These are phyloP conservation scores for Zea luxurians DNA, from an alignment of 176 grass and related monocot species.

Conservation along the genomic window DNA sequence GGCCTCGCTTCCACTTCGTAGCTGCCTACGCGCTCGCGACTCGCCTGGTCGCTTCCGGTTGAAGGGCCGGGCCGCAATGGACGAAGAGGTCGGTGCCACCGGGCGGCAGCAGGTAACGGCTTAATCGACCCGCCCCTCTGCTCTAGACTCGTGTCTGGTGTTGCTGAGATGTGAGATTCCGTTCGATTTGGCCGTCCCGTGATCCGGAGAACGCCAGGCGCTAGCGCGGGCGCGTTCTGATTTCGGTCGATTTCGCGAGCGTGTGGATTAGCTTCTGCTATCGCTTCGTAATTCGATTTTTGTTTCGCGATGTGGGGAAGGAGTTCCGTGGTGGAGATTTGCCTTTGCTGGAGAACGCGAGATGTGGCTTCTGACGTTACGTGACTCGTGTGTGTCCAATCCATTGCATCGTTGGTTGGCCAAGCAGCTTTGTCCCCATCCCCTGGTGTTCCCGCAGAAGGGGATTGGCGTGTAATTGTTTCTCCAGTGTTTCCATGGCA, in stretches of 20 bases:
- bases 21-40: neutral
- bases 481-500: too few species aligned
- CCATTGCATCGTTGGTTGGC: neutral
- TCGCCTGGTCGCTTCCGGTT: slow-evolving; percentile 1
- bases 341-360: neutral
- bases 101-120: slow-evolving; percentile 42
- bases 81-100: slow-evolving; percentile 45
- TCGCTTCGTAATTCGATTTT: neutral
- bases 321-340: neutral
- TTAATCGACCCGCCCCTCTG: neutral
- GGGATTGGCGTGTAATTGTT: too few species aligned
- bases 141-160: neutral
- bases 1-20: too few species aligned
- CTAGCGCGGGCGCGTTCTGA: neutral
- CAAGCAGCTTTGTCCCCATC: too few species aligned
- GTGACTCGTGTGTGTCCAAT: neutral
- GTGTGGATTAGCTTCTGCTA: neutral
- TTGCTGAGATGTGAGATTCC: neutral
- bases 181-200: neutral
- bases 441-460: too few species aligned
- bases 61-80: slow-evolving; percentile 31
- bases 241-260: neutral
- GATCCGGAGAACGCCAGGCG: neutral
- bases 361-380: neutral
- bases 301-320: neutral